Percentiles rank a stretch among this genome's conserved stretches.
phyloP scores from a whole-genome alignment of 2,329 filamentous ascomycete species.

The Byssochlamys sp. region DNA sequence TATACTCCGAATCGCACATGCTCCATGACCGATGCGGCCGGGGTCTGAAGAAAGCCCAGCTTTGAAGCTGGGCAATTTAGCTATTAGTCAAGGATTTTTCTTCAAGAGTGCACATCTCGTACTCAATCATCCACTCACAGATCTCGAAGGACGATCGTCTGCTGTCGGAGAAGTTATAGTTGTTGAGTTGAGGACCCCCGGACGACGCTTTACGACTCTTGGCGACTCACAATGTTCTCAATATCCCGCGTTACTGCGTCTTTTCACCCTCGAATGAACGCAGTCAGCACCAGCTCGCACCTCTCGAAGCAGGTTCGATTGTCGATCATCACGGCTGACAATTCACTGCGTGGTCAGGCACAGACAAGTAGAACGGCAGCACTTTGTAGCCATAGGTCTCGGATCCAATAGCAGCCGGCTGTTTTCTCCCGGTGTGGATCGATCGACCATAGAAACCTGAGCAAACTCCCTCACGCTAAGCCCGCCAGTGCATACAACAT shows the following conservation, averaged over 20 bases:
- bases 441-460: background rate
- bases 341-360: background rate
- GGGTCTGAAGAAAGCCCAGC: background rate
- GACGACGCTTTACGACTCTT: background rate
- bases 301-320: background rate
- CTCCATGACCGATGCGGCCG: background rate
- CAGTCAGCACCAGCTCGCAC: background rate
- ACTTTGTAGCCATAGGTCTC: background rate
- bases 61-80: background rate
- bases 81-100: background rate
- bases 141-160: background rate
- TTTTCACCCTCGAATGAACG: background rate
- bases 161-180: background rate
- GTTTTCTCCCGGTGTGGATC: background rate
- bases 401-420: background rate
- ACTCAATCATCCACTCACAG: background rate
- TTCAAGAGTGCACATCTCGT: background rate
- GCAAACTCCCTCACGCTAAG: background rate
- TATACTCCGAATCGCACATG: background rate
- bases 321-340: background rate
- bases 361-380: background rate
- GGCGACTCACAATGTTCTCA: background rate
- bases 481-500: background rate
- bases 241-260: background rate
- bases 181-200: background rate